Percentiles rank a stretch among this genome's conserved stretches.
Evolutionary conservation across 805 yeast genomes (phyloP).

Genomic region (Lachancea sp.): DNA sequence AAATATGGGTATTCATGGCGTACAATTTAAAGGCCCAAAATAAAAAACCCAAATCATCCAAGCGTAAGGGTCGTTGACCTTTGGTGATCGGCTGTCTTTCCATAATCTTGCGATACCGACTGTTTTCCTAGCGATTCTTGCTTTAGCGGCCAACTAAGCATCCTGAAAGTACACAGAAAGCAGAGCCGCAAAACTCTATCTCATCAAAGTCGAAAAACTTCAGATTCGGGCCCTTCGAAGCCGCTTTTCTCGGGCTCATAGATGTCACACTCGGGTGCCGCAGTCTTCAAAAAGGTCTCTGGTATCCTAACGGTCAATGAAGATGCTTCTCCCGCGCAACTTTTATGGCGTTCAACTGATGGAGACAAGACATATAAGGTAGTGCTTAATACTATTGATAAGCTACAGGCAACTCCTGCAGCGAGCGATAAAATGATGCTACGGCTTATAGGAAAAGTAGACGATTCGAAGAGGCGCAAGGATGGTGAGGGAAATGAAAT

Average conservation of each 20-base stretch:
- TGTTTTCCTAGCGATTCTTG: no score
- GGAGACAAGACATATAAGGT: constrained; percentile 43
- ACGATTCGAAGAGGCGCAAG: constrained; percentile 28
- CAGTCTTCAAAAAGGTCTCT: constrained; percentile 46
- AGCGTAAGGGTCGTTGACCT: no score
- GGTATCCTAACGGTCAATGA: constrained; percentile 54
- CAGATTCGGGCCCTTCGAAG: no score
- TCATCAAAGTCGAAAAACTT: no score
- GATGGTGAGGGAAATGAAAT: constrained; percentile 28
- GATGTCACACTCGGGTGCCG: constrained; percentile 47
- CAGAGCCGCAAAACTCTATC: no score
- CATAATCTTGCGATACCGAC: no score
- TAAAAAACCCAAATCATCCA: no score
- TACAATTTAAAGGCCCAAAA: no score
- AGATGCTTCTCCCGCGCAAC: constrained; percentile 48
- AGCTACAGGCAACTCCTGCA: constrained; percentile 65
- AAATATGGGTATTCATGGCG: no score
- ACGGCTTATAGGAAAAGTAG: constrained; percentile 43
- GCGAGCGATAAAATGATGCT: constrained; percentile 61
- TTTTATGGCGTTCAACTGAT: constrained; percentile 49
- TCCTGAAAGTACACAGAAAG: no score
- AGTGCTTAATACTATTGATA: constrained; percentile 38
- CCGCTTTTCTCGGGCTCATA: background rate
- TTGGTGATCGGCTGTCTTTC: no score
- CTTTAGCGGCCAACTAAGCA: no score